A percentile compares a stretch with the other conserved stretches of the same genome.
These are phyloP conservation scores for Boletus barrowsii DNA, from an alignment of 768 basidiomycete genomes.

Conservation along the genomic window DNA sequence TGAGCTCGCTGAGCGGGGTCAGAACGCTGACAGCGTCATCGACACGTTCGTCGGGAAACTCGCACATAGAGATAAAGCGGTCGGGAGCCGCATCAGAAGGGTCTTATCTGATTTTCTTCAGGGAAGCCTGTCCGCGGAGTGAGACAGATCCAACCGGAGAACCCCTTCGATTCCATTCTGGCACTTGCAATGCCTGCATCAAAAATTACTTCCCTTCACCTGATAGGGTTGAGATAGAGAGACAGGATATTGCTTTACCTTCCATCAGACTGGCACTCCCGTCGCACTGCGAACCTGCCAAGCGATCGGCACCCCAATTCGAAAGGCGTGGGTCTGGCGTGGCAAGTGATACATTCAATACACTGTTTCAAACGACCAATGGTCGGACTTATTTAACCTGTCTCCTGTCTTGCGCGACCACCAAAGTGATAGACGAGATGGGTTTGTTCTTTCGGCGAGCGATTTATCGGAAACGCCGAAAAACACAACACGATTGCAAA, in stretches of 20 bases:
- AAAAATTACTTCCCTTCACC: not conserved
- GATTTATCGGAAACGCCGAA: not conserved
- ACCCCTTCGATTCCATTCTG: not conserved
- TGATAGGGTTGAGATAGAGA: not conserved
- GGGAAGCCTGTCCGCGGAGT: constrained; percentile 3
- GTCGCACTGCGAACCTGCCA: not conserved
- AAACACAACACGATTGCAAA: too few species aligned
- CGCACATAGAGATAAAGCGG: not conserved
- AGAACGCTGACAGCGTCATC: not conserved
- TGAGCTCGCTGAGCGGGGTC: not conserved
- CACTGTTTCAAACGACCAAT: not conserved
- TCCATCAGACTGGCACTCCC: not conserved
- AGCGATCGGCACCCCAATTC: not conserved
- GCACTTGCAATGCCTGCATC: not conserved
- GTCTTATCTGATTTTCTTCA: not conserved
- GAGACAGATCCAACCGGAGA: not conserved
- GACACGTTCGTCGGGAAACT: constrained; percentile 7
- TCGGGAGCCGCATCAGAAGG: not conserved
- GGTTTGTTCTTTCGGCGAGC: not conserved
- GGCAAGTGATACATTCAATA: not conserved
- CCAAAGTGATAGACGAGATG: not conserved
- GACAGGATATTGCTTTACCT: not conserved
- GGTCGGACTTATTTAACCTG: not conserved
- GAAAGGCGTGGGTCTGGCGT: not conserved
- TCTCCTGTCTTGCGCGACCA: not conserved